Percentiles rank a stretch among this genome's conserved stretches.
Evolutionary conservation across 768 basidiomycete species (phyloP).

Genomic region (Tricholoma saponaceum): DNA sequence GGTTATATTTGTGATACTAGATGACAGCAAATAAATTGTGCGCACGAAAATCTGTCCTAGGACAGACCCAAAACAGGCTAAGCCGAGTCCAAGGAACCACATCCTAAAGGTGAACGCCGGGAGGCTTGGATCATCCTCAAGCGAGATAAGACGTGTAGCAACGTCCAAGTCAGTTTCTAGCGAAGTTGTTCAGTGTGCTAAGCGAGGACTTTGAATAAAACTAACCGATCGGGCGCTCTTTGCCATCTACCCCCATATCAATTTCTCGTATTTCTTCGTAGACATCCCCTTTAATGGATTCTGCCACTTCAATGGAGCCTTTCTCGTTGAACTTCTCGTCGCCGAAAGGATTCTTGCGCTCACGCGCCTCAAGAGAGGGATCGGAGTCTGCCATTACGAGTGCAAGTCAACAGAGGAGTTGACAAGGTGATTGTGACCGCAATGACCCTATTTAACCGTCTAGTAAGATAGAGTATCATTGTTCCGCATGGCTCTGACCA

Average conservation of each 20-base stretch:
- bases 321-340: conserved; percentile 24
- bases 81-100: conserved; percentile 50
- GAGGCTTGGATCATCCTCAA: conserved; percentile 48
- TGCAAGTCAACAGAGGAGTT: not conserved
- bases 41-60: conserved; percentile 32
- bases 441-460: not conserved
- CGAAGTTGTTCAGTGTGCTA: not conserved
- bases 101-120: conserved; percentile 52
- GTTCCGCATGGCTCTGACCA: not conserved
- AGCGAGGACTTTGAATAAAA: not conserved
- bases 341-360: conserved; percentile 12
- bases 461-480: not conserved
- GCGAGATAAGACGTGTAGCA: conserved; percentile 44
- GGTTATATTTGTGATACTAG: not conserved
- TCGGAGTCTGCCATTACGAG: not conserved
- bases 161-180: conserved; percentile 43
- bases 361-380: not conserved
- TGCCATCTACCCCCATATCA: conserved; percentile 4
- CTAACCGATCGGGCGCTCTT: conserved; percentile 5
- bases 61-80: conserved; percentile 51
- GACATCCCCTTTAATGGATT: conserved; percentile 21
- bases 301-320: conserved; percentile 12
- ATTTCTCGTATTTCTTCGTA: conserved; percentile 24
- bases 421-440: not conserved
- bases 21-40: not conserved